A percentile compares a stretch with the other conserved stretches of the same genome.
These are phyloP conservation scores for Ceratonia siliqua DNA, from an alignment of 306 rosid species.

Conservation along the genomic window DNA sequence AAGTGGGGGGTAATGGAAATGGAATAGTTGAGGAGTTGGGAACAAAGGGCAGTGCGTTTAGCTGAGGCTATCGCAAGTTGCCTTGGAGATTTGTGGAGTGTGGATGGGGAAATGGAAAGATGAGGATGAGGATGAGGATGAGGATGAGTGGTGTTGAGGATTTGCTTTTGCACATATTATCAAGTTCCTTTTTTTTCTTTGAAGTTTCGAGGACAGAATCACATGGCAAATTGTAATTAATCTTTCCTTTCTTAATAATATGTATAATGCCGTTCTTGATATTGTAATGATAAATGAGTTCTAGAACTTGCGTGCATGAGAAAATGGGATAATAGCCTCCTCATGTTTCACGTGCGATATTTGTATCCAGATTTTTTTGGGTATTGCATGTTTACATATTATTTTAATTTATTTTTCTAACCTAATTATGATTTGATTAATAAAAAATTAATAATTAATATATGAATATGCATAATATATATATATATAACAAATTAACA, in stretches of 20 bases:
- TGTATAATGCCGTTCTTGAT: conserved; percentile 31
- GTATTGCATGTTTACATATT: no score
- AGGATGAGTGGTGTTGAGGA: background rate
- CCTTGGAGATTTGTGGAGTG: conserved; percentile 19
- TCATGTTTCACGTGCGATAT: conserved; percentile 36
- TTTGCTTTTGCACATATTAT: conserved; percentile 40
- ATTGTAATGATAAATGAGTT: background rate
- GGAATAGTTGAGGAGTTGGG: background rate
- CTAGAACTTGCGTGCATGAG: background rate
- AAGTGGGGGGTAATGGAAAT: no score
- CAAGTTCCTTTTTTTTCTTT: background rate
- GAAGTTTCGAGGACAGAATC: conserved; percentile 7
- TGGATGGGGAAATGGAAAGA: background rate
- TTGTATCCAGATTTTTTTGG: no score
- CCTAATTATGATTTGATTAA: no score
- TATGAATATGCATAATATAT: no score
- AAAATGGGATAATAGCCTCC: background rate
- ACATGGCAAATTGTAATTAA: conserved; percentile 49
- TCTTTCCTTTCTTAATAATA: conserved; percentile 2
- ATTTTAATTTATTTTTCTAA: no score
- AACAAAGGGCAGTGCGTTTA: conserved; percentile 21
- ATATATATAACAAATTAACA: no score
- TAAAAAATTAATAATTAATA: no score
- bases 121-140: background rate
- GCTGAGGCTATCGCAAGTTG: background rate